Conservation (phyloP, 176 grass and related monocot species). For the Secale cereale region DNA sequence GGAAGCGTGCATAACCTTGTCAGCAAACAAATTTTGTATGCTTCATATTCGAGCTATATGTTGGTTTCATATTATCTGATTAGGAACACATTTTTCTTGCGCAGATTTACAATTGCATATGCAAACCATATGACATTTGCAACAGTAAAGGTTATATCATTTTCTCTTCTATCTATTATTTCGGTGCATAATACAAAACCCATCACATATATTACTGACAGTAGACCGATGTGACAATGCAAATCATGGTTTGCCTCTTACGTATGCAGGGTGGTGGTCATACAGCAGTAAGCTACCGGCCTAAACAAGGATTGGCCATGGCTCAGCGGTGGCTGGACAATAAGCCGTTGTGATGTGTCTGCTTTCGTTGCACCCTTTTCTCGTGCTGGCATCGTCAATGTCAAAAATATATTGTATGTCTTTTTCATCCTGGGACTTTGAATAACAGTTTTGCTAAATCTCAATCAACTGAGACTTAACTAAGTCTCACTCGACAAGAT, state of each 20-base stretch:
- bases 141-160: conserved; percentile 38
- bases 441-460: too few relatives aligned
- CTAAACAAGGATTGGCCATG: conserved; percentile 32
- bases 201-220: background rate
- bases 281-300: conserved; percentile 32
- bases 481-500: too few relatives aligned
- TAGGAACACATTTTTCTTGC: background rate
- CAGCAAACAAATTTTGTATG: background rate
- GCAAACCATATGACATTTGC: conserved; percentile 44
- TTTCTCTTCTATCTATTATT: background rate
- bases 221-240: background rate
- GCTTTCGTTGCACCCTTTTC: background rate
- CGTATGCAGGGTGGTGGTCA: conserved; percentile 30
- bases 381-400: too few relatives aligned
- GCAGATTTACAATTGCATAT: conserved; percentile 40
- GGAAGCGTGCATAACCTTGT: background rate
- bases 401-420: too few relatives aligned
- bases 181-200: background rate
- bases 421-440: too few relatives aligned
- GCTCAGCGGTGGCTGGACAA: conserved; percentile 28
- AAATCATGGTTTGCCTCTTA: background rate
- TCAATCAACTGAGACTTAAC: too few relatives aligned
- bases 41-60: background rate
- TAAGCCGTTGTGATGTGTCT: background rate
- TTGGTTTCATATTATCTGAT: background rate